Evolutionary conservation across 1,284 basidiomycete genomes (phyloP).

Genomic region (Ceratobasidium sp.): DNA sequence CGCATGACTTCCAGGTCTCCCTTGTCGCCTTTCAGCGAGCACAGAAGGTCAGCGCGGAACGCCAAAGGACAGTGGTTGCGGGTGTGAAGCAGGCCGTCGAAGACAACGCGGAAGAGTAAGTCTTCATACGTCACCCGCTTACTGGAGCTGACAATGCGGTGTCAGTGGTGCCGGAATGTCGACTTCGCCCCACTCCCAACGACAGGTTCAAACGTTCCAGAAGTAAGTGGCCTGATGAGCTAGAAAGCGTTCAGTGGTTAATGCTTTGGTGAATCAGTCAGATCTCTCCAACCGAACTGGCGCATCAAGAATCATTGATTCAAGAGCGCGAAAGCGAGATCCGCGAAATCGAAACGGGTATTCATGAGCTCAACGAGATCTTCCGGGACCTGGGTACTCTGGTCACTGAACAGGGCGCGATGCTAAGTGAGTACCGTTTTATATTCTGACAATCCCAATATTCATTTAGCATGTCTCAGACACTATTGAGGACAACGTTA

Average conservation of each 20-base stretch:
- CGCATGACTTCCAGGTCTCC: constrained; percentile 91
- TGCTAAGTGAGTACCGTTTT: constrained; percentile 77
- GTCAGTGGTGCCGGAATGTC: constrained; percentile 19
- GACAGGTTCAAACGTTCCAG: constrained; percentile 65
- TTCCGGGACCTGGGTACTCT: constrained; percentile 96
- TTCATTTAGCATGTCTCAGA: constrained; percentile 62
- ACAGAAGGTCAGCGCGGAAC: constrained; percentile 88
- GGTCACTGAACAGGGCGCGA: constrained; percentile 92
- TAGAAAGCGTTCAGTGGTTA: too few species aligned
- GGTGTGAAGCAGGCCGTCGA: constrained; percentile 80
- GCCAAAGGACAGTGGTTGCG: constrained; percentile 85
- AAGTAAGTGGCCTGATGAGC: background rate
- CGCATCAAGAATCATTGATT: constrained; percentile 96
- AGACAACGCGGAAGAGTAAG: constrained; percentile 62
- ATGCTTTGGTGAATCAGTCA: constrained; percentile 4
- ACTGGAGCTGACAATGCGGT: background rate
- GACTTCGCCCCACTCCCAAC: constrained; percentile 55
- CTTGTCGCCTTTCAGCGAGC: constrained; percentile 91
- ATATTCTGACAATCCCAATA: background rate
- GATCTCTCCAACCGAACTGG: constrained; percentile 87
- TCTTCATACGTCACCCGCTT: constrained; percentile 22
- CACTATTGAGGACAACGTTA: constrained; percentile 96
- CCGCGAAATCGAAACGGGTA: constrained; percentile 95
- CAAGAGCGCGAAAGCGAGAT: constrained; percentile 96
- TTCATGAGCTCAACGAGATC: constrained; percentile 96